Evolutionary conservation across 1,284 basidiomycete genomes (phyloP), one percentile per base, ranked within the genome.

Genomic region (Xanthoconium separans): DNA sequence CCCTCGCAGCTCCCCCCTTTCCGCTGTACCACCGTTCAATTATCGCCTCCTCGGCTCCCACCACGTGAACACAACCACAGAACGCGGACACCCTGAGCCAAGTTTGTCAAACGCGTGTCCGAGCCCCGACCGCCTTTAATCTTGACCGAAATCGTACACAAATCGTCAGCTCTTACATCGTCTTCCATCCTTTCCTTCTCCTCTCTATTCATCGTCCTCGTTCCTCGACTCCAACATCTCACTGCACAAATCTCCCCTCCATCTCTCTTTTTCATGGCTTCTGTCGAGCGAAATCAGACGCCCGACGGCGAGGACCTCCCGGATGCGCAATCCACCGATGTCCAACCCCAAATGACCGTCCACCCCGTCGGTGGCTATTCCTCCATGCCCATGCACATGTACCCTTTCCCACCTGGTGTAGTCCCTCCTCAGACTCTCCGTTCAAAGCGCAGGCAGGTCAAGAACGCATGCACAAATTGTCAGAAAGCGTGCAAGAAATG

Each of bases 401-500:
- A 85, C 70, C 80, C 84, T 49, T 83, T 83, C 73, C 74, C 80
- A 49, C 73, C 75, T 37, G 75, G 77, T 59, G 72, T 80, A 59
- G 70, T 78, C 41, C 73, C 71, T 57, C 64, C 71, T 50, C 73
- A 72, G 64, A 77, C 79, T 60, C 70, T 80, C 51, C 81, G 84
- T 58, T 77, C 85, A 33, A 93, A 93, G 73, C 87, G 91, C 61
- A 80, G 87, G 57, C 91, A 93, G 68, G 91, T 93, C 76, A 93
- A 93, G 82, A 93, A 92, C 62, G 91, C 91, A 51, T 93, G 91
- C 73, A 90, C 89, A 44, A 89, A 90, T 64, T 93, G 91, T 69
- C 91, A 93, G 72, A 91, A 89, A 70, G 88, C 91, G 1, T 93
- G 90, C 79, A 93, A 93, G 78, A 92, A 92, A 72, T 93, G 91